A percentile compares a stretch with the other conserved stretches of the same genome.
Evolutionary conservation across 768 basidiomycete genomes (phyloP).

Genomic region (Lactarius sp.): DNA sequence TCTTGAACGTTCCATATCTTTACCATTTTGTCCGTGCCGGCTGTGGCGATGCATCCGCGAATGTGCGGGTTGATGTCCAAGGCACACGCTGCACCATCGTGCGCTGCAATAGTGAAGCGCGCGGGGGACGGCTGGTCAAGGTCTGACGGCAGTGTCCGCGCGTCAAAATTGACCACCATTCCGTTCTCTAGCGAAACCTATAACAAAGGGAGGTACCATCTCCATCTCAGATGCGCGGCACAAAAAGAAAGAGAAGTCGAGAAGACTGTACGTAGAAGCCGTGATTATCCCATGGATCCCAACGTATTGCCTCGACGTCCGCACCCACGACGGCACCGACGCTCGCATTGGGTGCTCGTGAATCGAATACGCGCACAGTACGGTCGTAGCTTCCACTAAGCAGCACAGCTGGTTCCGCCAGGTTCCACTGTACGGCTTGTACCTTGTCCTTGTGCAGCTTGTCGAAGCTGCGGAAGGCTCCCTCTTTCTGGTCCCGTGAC

Average conservation of each 20-base stretch:
- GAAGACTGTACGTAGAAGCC: constrained; percentile 70
- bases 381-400: constrained; percentile 94
- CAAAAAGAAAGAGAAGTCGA: neutral
- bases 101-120: constrained; percentile 87
- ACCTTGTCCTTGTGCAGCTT: constrained; percentile 89
- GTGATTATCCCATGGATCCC: constrained; percentile 93
- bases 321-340: constrained; percentile 84
- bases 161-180: constrained; percentile 87
- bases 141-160: constrained; percentile 71
- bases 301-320: constrained; percentile 89
- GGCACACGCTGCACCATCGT: constrained; percentile 85
- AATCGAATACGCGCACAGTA: constrained; percentile 92
- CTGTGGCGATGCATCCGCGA: constrained; percentile 86
- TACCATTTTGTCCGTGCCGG: constrained; percentile 91
- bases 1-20: constrained; percentile 93
- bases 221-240: neutral
- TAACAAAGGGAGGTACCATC: neutral
- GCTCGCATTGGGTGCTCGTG: constrained; percentile 72
- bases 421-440: constrained; percentile 95
- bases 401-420: constrained; percentile 79
- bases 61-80: constrained; percentile 90
- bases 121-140: constrained; percentile 59
- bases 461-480: constrained; percentile 80
- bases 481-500: constrained; percentile 52
- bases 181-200: constrained; percentile 96